Evolutionary conservation across 768 basidiomycete genomes (phyloP).

Genomic region (Serendipita sp.): DNA sequence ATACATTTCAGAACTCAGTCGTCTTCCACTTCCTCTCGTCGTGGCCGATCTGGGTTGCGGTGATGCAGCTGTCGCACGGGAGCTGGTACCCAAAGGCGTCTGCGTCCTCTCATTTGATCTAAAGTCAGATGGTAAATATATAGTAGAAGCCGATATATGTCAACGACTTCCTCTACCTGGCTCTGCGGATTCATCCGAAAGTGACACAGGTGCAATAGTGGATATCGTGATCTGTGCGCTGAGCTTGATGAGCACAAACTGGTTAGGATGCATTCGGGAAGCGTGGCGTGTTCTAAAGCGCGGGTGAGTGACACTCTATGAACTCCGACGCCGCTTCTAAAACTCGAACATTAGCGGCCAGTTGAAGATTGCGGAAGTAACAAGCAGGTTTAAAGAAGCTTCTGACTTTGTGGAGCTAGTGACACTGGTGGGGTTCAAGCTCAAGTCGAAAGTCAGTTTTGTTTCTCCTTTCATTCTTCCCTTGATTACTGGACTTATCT

Average conservation of each 20-base stretch:
- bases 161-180: conserved; percentile 72
- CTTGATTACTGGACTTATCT: background rate
- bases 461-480: background rate
- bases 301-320: too few species aligned
- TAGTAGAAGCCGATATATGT: conserved; percentile 85
- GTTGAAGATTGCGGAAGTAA: conserved; percentile 77
- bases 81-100: conserved; percentile 51
- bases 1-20: conserved; percentile 50
- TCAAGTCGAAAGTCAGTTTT: conserved; percentile 44
- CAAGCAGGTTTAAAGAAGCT: conserved; percentile 60
- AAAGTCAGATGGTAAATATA: conserved; percentile 54
- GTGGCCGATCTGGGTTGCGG: conserved; percentile 94
- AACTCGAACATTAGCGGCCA: conserved; percentile 53
- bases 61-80: conserved; percentile 72
- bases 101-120: conserved; percentile 69
- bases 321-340: too few species aligned
- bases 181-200: conserved; percentile 31
- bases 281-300: conserved; percentile 74
- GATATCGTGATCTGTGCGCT: conserved; percentile 89
- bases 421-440: conserved; percentile 52
- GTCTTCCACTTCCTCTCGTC: conserved; percentile 49
- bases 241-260: conserved; percentile 94
- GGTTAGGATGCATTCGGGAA: conserved; percentile 81
- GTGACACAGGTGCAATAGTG: conserved; percentile 57
- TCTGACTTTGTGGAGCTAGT: conserved; percentile 54